These are phyloP conservation scores for Digitaria exilis DNA, from an alignment of 202 grass and related monocot genomes.

Conservation along the genomic window DNA sequence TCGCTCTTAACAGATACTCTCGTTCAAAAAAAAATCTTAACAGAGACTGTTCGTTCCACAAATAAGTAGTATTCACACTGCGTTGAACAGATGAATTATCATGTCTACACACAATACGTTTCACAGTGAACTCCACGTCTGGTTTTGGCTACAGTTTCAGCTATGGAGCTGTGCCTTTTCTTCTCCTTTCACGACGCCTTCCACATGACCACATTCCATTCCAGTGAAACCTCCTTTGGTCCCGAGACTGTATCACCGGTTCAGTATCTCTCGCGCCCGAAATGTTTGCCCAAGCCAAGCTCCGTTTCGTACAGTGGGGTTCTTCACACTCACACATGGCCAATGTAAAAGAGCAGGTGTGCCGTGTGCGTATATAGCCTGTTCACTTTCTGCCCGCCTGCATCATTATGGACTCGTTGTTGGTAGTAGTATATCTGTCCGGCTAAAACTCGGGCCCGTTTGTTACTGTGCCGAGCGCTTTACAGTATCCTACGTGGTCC, in stretches of 20 bases:
- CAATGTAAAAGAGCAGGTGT: background rate
- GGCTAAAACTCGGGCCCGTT: background rate
- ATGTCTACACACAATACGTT: background rate
- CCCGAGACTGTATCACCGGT: background rate
- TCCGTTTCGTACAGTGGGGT: background rate
- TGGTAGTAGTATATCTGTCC: background rate
- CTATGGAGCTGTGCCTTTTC: background rate
- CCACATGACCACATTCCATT: conserved; percentile 5
- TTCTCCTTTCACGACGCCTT: background rate
- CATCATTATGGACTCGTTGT: background rate
- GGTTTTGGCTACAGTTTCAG: conserved; percentile 45
- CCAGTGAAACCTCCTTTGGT: conserved; percentile 26
- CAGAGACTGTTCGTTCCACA: background rate
- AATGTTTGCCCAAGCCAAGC: background rate
- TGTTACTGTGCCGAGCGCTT: background rate
- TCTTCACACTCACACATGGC: background rate
- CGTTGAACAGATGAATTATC: conserved; percentile 37
- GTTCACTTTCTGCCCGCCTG: conserved; percentile 11
- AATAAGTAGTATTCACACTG: background rate
- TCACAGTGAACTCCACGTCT: conserved; percentile 40
- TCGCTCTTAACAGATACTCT: too few species aligned
- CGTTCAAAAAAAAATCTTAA: too few species aligned
- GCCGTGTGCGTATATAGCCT: background rate
- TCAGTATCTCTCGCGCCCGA: background rate
- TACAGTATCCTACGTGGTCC: background rate